Percentiles rank a stretch among this genome's conserved stretches.
These are phyloP conservation scores for Crithidia bombi DNA, from an alignment of 208 protist genomes.

Conservation along the genomic window DNA sequence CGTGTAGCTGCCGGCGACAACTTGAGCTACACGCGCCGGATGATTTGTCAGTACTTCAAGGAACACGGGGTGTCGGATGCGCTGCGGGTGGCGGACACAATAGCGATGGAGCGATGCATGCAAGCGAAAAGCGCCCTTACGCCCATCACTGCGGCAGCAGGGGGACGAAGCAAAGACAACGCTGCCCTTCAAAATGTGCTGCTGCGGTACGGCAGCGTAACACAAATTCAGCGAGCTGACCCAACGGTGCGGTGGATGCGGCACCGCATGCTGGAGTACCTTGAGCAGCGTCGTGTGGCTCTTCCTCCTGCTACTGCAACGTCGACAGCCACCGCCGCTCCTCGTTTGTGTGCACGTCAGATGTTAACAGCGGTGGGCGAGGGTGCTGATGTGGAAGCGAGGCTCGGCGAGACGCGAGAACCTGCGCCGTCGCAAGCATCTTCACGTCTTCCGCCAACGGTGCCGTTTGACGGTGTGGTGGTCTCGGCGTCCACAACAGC, in stretches of 20 bases:
- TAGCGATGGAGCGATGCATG: conserved; percentile 34
- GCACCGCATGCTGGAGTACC: conserved; percentile 36
- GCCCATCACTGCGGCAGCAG: background rate
- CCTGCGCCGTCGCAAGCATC: background rate
- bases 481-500: background rate
- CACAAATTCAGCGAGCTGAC: conserved; percentile 53
- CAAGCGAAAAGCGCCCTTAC: conserved; percentile 14
- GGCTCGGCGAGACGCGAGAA: too few relatives aligned
- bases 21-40: conserved; percentile 50
- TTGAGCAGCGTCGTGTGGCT: conserved; percentile 17
- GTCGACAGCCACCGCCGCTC: background rate
- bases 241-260: conserved; percentile 48
- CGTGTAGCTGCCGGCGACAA: conserved; percentile 38
- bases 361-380: conserved; percentile 1
- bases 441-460: background rate
- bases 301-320: background rate
- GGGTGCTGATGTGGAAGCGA: background rate
- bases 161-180: background rate
- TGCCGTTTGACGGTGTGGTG: background rate
- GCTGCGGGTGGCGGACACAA: conserved; percentile 48
- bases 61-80: conserved; percentile 60
- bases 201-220: conserved; percentile 45
- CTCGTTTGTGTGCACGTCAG: too few relatives aligned
- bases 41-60: conserved; percentile 59
- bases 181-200: background rate